These are phyloP conservation scores for Starmerella stellata DNA, from an alignment of 805 yeast species.

Conservation along the genomic window DNA sequence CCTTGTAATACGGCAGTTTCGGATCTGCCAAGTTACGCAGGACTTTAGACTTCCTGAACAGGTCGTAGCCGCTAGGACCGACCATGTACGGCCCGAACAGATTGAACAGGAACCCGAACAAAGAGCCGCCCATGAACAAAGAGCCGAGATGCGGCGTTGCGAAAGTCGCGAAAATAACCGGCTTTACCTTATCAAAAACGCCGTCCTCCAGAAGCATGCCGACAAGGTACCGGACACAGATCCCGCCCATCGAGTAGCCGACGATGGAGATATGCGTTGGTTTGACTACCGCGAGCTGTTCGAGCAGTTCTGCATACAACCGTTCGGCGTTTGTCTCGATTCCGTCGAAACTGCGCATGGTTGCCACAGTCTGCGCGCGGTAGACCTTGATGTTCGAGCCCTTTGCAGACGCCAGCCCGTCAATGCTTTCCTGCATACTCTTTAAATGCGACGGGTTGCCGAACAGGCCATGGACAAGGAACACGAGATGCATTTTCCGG, in stretches of 20 bases:
- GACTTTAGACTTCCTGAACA: constrained; percentile 37
- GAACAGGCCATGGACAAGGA: constrained; percentile 29
- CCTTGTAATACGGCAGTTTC: constrained; percentile 31
- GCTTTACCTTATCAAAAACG: constrained; percentile 40
- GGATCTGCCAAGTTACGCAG: constrained; percentile 39
- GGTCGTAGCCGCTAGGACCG: constrained; percentile 56
- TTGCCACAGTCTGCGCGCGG: constrained; percentile 43
- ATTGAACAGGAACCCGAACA: constrained; percentile 28
- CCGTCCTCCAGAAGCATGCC: constrained; percentile 41
- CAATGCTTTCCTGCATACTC: constrained; percentile 30
- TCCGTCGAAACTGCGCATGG: constrained; percentile 73
- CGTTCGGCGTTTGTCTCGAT: constrained; percentile 43
- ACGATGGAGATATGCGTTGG: constrained; percentile 52
- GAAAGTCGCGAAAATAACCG: constrained; percentile 47
- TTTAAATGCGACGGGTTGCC: constrained; percentile 46
- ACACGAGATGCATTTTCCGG: constrained; percentile 16
- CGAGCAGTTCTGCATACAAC: constrained; percentile 44
- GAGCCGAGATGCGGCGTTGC: constrained; percentile 54
- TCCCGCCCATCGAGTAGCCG: constrained; percentile 86
- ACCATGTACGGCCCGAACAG: constrained; percentile 35
- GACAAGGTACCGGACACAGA: constrained; percentile 56
- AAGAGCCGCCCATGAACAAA: constrained; percentile 29
- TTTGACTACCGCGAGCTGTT: constrained; percentile 22
- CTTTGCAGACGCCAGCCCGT: constrained; percentile 25
- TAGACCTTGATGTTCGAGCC: constrained; percentile 15